Evolutionary conservation across 805 yeast genomes (phyloP).

Genomic region (Maudiozyma bulderi): DNA sequence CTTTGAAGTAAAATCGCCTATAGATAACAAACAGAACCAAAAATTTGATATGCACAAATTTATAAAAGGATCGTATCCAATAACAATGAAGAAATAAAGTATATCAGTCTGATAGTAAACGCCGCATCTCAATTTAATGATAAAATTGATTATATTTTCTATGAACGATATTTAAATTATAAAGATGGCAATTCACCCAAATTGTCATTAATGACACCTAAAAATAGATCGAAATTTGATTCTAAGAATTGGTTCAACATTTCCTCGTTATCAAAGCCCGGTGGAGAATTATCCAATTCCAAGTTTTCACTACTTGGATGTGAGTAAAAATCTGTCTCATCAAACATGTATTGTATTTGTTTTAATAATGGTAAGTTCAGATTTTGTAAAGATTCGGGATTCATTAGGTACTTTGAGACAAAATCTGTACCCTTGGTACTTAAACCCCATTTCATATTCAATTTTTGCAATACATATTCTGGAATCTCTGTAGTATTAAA

Average conservation of each 20-base stretch:
- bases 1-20: no score
- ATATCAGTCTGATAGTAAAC: no score
- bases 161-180: background rate
- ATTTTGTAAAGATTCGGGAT: constrained; percentile 6
- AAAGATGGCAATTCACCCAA: constrained; percentile 11
- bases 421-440: constrained; percentile 6
- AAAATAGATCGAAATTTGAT: constrained; percentile 10
- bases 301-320: background rate
- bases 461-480: constrained; percentile 7
- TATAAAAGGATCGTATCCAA: no score
- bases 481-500: constrained; percentile 5
- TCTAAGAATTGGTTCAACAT: constrained; percentile 10
- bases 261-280: constrained; percentile 3
- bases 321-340: background rate
- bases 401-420: constrained; percentile 7
- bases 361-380: constrained; percentile 2
- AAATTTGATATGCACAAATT: no score
- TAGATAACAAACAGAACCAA: no score
- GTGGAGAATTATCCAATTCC: background rate
- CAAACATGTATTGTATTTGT: constrained; percentile 4
- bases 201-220: constrained; percentile 10
- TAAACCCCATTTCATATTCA: constrained; percentile 18
- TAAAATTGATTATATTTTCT: no score
- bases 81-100: no score
- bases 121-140: no score